These are phyloP conservation scores for Cyberlindnera subsufficiens DNA, from an alignment of 805 yeast genomes.

Conservation along the genomic window DNA sequence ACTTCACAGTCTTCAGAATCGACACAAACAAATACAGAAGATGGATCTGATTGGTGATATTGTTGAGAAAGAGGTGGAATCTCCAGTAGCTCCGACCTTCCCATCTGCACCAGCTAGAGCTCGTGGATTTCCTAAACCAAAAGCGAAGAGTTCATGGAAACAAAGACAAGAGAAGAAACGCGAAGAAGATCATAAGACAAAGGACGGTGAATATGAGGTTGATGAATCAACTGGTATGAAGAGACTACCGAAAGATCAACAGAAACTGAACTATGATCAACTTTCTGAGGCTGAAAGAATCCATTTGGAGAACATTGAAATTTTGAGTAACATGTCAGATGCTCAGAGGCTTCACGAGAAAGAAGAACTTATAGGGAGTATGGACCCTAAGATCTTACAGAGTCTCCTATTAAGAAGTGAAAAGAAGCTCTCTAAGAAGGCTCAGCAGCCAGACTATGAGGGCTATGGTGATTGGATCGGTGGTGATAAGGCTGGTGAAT, in stretches of 20 bases:
- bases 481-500: constrained; percentile 20
- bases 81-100: constrained; percentile 92
- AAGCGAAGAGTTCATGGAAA: constrained; percentile 79
- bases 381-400: constrained; percentile 66
- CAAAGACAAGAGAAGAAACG: constrained; percentile 90
- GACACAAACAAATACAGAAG: not conserved
- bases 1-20: not conserved
- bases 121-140: constrained; percentile 80
- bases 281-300: constrained; percentile 66
- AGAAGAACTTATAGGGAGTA: constrained; percentile 55
- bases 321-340: constrained; percentile 53
- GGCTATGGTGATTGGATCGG: constrained; percentile 27
- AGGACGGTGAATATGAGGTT: constrained; percentile 74
- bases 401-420: constrained; percentile 53
- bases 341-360: constrained; percentile 61
- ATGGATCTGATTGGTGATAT: constrained; percentile 90
- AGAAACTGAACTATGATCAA: constrained; percentile 38
- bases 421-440: constrained; percentile 29
- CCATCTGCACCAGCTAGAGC: constrained; percentile 66
- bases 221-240: constrained; percentile 71
- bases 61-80: constrained; percentile 84
- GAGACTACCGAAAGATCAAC: constrained; percentile 87
- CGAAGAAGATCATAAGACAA: constrained; percentile 75
- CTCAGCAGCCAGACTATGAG: constrained; percentile 13
- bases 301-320: constrained; percentile 67